Base-by-base conservation (phyloP, 495 filamentous ascomycete genomes). In the Aspergillus bertholletiae region DNA sequence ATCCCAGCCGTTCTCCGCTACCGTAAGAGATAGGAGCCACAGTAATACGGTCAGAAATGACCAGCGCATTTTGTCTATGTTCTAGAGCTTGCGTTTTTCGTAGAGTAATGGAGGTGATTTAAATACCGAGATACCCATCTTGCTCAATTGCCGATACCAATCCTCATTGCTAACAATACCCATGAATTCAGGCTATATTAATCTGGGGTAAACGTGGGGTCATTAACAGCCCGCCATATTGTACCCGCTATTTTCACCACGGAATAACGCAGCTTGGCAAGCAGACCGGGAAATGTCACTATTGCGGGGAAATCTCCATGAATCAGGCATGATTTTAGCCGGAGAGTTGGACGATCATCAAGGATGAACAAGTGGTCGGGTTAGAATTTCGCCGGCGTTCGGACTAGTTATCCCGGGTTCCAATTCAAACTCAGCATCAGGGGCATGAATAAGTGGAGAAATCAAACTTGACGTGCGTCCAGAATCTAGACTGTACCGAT, bases 1-100 rank as follows among this genome's bases (percentile, higher is more conserved):
- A 46, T 76, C 69, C 21, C 81, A 64, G 13, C 86, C 86, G 58
- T 81, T 77, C 57, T 89, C 83, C 35, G 64, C 68, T 21, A 57
- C 60, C 15, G 24, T 28, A 8, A 21, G 15, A 7, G 15, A 22
- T 2, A 28, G 7, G 26, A 52, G 37, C 49, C 35, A 41, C 17
- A 44, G 5, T 5, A 52, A n/a, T 8, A 22, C 17, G 22, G 26
- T n/a, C 20, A 48, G 32, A 5, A 23, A 5, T 21, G 23, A 17
- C 26, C 7, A 37, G 11, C 30, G 24, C 49, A 41, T 43, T 13
- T 9, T 52, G 49, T 28, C 18, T 0, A 13, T 40, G 15, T 40
- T 40, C 6, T 2, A n/a, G 13, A 17, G 15, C 37, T 20, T 7
- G 37, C 37, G 7, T 6, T 18, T 8, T 6, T 6, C 8, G 7